Percentiles rank a stretch among this genome's conserved stretches.
These are phyloP conservation scores for Neurospora sp. DNA, from an alignment of 495 filamentous ascomycete species.

Conservation along the genomic window DNA sequence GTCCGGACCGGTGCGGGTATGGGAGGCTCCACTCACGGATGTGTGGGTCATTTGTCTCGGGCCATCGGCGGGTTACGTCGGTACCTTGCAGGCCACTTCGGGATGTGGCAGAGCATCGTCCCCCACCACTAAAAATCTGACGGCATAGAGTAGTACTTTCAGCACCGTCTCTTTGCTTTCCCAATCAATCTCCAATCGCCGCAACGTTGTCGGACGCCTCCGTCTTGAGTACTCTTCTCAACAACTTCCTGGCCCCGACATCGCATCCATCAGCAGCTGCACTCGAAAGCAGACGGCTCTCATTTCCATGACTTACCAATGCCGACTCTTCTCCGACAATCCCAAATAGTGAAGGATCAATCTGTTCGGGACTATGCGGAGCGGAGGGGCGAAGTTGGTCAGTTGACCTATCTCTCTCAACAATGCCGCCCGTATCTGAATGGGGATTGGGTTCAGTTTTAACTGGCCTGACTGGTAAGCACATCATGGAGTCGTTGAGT, in stretches of 20 bases:
- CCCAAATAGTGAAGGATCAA: not conserved
- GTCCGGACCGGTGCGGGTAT: not conserved
- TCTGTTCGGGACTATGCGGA: not conserved
- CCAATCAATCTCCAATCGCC: not conserved
- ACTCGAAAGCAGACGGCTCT: not conserved
- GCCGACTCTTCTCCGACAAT: not conserved
- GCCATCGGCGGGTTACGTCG: not conserved
- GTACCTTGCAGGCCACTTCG: not conserved
- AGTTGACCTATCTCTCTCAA: not conserved
- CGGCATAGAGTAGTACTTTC: not conserved
- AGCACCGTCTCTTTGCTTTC: not conserved
- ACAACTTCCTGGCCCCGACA: not conserved
- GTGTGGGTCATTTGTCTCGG: not conserved
- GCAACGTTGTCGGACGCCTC: not conserved
- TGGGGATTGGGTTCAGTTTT: not conserved
- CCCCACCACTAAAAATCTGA: not conserved
- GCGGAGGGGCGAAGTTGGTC: not conserved
- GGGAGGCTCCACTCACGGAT: not conserved
- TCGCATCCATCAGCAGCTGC: not conserved
- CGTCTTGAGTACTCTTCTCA: not conserved
- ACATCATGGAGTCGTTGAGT: not conserved
- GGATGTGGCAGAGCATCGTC: not conserved
- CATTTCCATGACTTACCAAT: not conserved
- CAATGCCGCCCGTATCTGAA: not conserved
- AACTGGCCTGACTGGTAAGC: not conserved